phyloP scores from a whole-genome alignment of 2,329 filamentous ascomycete species.

The Sclerotinia subarctica region DNA sequence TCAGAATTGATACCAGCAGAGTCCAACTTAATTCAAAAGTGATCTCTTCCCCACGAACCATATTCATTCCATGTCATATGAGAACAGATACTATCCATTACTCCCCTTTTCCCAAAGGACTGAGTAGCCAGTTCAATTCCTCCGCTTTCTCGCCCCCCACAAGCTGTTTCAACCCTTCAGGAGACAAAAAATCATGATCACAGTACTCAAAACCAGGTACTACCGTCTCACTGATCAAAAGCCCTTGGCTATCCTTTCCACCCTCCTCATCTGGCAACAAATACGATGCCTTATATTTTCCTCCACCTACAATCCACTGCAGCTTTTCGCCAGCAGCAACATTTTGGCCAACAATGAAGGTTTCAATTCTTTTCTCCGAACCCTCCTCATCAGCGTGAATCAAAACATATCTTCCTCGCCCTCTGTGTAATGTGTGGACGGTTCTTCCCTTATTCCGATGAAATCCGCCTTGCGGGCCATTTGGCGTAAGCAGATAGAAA shows the following conservation, averaged over 20 bases:
- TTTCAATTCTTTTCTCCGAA: constrained; percentile 52
- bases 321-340: constrained; percentile 56
- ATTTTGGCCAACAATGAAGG: constrained; percentile 59
- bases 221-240: constrained; percentile 67
- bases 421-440: constrained; percentile 63
- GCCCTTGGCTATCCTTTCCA: constrained; percentile 41
- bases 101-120: constrained; percentile 32
- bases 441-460: constrained; percentile 61
- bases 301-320: constrained; percentile 68
- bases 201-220: constrained; percentile 65
- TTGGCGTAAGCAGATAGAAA: constrained; percentile 60
- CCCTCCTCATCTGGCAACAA: constrained; percentile 48
- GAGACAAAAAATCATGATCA: constrained; percentile 64
- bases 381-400: constrained; percentile 54
- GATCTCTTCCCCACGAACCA: neutral
- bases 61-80: neutral
- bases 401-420: constrained; percentile 61
- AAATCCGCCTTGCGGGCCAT: constrained; percentile 54
- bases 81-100: neutral
- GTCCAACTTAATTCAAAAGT: neutral
- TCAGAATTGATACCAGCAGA: too few species aligned
- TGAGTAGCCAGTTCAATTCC: constrained; percentile 49
- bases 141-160: constrained; percentile 49
- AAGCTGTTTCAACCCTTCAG: constrained; percentile 49
- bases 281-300: constrained; percentile 63